phyloP scores from a whole-genome alignment of 805 yeast species.

The Metschnikowia peoriensis region DNA sequence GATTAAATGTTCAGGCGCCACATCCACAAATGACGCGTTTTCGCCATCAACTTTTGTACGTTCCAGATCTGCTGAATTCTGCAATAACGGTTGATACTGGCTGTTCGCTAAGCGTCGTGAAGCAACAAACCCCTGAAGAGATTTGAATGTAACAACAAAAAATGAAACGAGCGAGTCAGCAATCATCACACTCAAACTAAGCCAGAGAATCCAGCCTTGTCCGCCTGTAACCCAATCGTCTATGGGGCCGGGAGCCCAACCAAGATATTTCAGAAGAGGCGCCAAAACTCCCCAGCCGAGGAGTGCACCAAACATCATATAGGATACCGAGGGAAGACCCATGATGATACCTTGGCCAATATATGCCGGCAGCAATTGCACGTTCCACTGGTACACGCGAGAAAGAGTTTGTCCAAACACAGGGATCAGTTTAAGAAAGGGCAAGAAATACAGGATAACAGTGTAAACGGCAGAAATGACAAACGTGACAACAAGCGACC shows the following conservation, averaged over 20 bases:
- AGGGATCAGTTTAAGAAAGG: conserved; percentile 66
- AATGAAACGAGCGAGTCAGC: conserved; percentile 86
- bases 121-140: conserved; percentile 23
- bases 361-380: conserved; percentile 96
- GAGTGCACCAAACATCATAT: conserved; percentile 86
- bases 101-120: not conserved
- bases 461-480: conserved; percentile 71
- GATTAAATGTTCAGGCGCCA: conserved; percentile 42
- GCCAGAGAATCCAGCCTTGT: conserved; percentile 98
- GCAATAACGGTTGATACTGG: conserved; percentile 4
- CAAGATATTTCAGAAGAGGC: conserved; percentile 64
- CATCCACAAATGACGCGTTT: conserved; percentile 11
- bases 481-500: conserved; percentile 61
- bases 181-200: conserved; percentile 89
- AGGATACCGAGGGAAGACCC: conserved; percentile 89
- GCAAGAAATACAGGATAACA: conserved; percentile 66
- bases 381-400: conserved; percentile 68
- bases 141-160: conserved; percentile 53
- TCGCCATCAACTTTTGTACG: not conserved
- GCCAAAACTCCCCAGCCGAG: conserved; percentile 93
- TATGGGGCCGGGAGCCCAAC: conserved; percentile 88
- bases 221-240: conserved; percentile 94
- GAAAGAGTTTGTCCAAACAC: conserved; percentile 70
- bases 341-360: conserved; percentile 96
- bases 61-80: not conserved